Base-by-base conservation (phyloP, 306 rosid species). In the Phaseolus lunatus region DNA sequence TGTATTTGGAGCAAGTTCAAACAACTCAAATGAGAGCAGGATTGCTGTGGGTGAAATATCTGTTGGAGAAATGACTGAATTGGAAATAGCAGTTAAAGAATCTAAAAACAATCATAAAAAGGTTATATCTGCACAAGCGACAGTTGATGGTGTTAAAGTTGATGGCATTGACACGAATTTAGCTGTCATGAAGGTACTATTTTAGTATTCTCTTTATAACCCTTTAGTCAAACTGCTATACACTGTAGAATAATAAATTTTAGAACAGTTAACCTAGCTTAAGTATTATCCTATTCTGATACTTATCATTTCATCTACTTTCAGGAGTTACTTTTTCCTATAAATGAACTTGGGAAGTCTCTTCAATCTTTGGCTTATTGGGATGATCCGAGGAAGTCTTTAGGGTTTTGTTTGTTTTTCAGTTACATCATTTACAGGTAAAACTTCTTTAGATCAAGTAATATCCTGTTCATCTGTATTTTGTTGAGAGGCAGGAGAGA, bases 71-170 rank as follows among this genome's bases (percentile, higher is more conserved):
- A 80, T 86, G 86, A 89, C 93, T 78, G 23, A 88, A 15, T 75
- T 96, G 84, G 99, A 96, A 87, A 91, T 69, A 81, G 93, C 78
- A 7, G 86, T 96, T 23, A 87, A 91, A 89, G 94, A 93, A 72
- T 86, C 99, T 68, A 89, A 84, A 81, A 85, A 53, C 82, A 83
- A 83, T 78, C 91, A 96, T 54, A 89, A 93, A 84, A 93, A 88
- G 69, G 94, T 96, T 78, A 92, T 86, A 24, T 85, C 87, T 65
- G 99, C 98, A 57, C 97, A 86, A 84, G 96, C 95, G 3, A 82
- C 99, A 15, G 94, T 96, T 62, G 90, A 96, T 33, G 99, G 94
- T 81, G 98, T 91, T 73, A 96, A 96, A 89, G 99, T 93, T 45
- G 98, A 96, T 56, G 99, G 99, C 48, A 81, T 96, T 47, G 99